A percentile compares a stretch with the other conserved stretches of the same genome.
phyloP scores from a whole-genome alignment of 331 rosid species.

The Malus hybrid region DNA sequence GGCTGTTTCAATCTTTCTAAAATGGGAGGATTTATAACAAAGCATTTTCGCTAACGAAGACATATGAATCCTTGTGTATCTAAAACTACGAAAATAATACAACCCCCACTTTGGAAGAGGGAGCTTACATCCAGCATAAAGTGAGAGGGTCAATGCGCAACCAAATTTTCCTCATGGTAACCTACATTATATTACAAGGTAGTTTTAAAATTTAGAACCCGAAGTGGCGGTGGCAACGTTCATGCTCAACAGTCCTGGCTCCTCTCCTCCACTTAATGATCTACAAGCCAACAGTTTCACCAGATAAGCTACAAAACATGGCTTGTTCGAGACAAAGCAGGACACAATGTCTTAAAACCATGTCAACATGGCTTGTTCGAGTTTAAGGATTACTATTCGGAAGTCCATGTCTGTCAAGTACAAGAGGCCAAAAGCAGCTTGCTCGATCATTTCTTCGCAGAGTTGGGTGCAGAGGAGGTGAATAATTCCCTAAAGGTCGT shows the following conservation, averaged over 20 bases:
- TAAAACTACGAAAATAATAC: background rate
- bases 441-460: slow-evolving; percentile 71
- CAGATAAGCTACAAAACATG: background rate
- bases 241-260: slow-evolving; percentile 5
- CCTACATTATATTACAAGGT: background rate
- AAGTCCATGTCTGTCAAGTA: slow-evolving; percentile 93
- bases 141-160: background rate
- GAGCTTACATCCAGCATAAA: slow-evolving; percentile 1
- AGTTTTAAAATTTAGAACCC: slow-evolving; percentile 6
- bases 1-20: background rate
- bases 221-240: slow-evolving; percentile 2
- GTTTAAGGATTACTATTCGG: slow-evolving; percentile 60
- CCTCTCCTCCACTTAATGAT: slow-evolving; percentile 22
- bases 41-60: background rate
- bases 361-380: slow-evolving; percentile 66
- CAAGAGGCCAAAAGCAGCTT: slow-evolving; percentile 83
- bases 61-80: background rate
- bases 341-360: slow-evolving; percentile 64
- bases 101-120: background rate
- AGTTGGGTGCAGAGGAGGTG: slow-evolving; percentile 74
- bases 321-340: slow-evolving; percentile 31
- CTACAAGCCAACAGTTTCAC: slow-evolving; percentile 11
- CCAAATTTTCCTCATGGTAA: slow-evolving; percentile 13
- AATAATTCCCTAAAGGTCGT: no score
- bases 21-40: background rate